Base-by-base conservation (phyloP, 2,329 filamentous ascomycete genomes). In the Paracorniculantispora psalliotae region DNA sequence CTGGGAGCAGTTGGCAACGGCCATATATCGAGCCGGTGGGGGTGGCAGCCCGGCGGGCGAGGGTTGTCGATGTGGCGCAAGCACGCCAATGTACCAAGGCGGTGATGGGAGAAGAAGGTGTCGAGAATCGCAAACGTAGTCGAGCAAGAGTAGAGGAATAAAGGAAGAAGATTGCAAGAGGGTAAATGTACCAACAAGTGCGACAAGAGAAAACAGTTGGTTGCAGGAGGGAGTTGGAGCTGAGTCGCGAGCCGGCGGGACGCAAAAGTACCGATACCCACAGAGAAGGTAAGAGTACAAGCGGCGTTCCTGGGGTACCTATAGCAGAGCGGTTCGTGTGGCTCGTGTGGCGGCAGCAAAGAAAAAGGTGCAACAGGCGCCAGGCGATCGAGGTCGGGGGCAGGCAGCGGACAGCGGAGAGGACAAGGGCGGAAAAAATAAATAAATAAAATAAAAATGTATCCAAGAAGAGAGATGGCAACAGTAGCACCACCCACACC, bases 201-300 rank as follows among this genome's bases (percentile, higher is more conserved):
- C 17, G 47, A 50, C 26, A 44, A 50, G n/a, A 44, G 47, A 30
- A 19, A 30, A 41, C 19, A 44, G 52, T 55, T 55, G 41, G 55
- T 57, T 50, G 55, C 26, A 57, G 47, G 47, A 57, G 26, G 25
- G 35, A 51, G 25, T 33, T 50, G 55, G n/a, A 51, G 47, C 55
- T 51, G 55, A 51, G 46, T 57, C 55, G 55, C 39, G 55, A 57
- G 55, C 44, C 55, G 30, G 55, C 47, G 46, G 46, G 35, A 57
- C 35, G 55, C 46, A 57, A 57, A 57, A 57, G 55, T 57, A 51
- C 55, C 47, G n/a, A n/a, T n/a, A n/a, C n/a, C n/a, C n/a, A n/a
- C n/a, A n/a, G n/a, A 25, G 55, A 23, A 35, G 35, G 39, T 43
- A 56, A 19, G n/a, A 47, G n/a, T 23, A 25, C 54, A 26, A 41